Evolutionary conservation across 495 filamentous ascomycete species (phyloP).

Genomic region (Penicillium turbatum): DNA sequence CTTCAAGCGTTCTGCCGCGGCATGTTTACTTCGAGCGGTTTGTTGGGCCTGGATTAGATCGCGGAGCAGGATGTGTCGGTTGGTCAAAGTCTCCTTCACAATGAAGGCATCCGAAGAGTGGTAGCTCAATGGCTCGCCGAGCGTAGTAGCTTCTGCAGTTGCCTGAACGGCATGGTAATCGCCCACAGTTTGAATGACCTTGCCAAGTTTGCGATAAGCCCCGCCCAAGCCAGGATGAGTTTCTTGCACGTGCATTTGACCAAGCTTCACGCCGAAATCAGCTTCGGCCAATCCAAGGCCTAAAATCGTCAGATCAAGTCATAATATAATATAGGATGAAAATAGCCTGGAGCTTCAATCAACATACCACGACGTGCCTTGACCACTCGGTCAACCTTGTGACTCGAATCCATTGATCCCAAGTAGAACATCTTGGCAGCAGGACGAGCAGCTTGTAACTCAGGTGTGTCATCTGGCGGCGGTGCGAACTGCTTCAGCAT

Average conservation of each 20-base stretch:
- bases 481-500: conserved; percentile 98
- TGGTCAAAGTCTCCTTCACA: conserved; percentile 98
- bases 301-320: conserved; percentile 32
- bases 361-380: conserved; percentile 81
- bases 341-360: background rate
- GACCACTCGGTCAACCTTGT: conserved; percentile 92
- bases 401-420: conserved; percentile 87
- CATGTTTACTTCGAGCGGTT: conserved; percentile 67
- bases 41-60: conserved; percentile 88
- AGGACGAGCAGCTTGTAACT: conserved; percentile 82
- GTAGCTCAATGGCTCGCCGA: conserved; percentile 91
- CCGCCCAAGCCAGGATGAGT: conserved; percentile 79
- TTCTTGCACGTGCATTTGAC: conserved; percentile 80
- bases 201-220: conserved; percentile 93
- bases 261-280: conserved; percentile 86
- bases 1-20: conserved; percentile 84
- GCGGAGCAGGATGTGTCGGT: conserved; percentile 95
- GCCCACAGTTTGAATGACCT: conserved; percentile 84
- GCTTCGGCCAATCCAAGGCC: conserved; percentile 89
- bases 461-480: conserved; percentile 94
- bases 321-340: background rate
- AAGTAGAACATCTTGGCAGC: conserved; percentile 95
- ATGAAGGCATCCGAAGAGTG: conserved; percentile 96
- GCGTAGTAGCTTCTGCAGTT: conserved; percentile 90
- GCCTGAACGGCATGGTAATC: conserved; percentile 97